These are phyloP conservation scores for Xanthoceras sorbifolium DNA, from an alignment of 345 rosid species.

Conservation along the genomic window DNA sequence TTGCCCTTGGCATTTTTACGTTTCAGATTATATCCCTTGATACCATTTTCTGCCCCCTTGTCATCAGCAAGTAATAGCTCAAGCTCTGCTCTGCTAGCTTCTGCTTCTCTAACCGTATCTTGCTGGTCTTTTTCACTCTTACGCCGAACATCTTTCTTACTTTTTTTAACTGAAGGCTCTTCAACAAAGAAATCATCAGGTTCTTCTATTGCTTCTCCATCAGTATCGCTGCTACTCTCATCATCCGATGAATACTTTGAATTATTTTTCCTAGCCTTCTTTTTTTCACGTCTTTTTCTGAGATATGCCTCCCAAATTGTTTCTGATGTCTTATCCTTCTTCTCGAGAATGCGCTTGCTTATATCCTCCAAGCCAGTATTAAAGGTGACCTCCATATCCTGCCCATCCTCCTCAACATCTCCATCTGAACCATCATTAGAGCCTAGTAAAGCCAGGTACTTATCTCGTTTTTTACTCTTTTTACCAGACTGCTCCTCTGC, in stretches of 20 bases:
- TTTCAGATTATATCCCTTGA: slow-evolving; percentile 84
- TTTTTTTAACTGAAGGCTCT: slow-evolving; percentile 53
- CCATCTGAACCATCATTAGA: slow-evolving; percentile 67
- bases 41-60: slow-evolving; percentile 50
- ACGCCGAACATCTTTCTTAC: slow-evolving; percentile 35
- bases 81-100: slow-evolving; percentile 78
- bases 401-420: slow-evolving; percentile 55
- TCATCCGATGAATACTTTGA: slow-evolving; percentile 59
- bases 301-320: slow-evolving; percentile 73
- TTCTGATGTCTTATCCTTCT: slow-evolving; percentile 72
- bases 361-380: slow-evolving; percentile 88
- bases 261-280: slow-evolving; percentile 60
- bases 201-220: slow-evolving; percentile 43
- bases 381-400: slow-evolving; percentile 94
- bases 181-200: slow-evolving; percentile 73
- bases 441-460: slow-evolving; percentile 64
- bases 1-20: slow-evolving; percentile 59
- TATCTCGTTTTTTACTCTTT: slow-evolving; percentile 51
- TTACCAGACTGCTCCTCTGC: slow-evolving; percentile 40
- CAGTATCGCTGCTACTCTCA: slow-evolving; percentile 42
- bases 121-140: slow-evolving; percentile 29
- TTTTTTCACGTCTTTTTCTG: slow-evolving; percentile 68
- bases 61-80: slow-evolving; percentile 86
- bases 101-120: slow-evolving; percentile 44
- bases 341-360: slow-evolving; percentile 73